These are phyloP conservation scores for Entamoeba invadens DNA, from an alignment of 208 protist species.

Conservation along the genomic window DNA sequence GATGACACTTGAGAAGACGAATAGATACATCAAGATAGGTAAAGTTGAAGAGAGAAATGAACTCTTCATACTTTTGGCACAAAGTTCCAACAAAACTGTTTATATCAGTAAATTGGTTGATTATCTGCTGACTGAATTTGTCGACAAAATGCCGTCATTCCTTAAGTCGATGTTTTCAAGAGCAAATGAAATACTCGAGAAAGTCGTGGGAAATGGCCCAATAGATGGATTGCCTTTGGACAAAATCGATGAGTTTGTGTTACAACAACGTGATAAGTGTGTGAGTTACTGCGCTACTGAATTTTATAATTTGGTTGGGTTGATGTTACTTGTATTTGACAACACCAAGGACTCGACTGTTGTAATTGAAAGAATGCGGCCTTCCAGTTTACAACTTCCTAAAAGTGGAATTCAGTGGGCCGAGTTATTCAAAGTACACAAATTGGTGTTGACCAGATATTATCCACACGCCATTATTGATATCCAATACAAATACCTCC, in stretches of 20 bases:
- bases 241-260: background rate
- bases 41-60: background rate
- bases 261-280: background rate
- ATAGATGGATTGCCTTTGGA: background rate
- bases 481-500: background rate
- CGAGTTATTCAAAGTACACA: background rate
- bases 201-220: background rate
- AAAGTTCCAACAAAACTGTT: background rate
- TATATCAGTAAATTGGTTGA: background rate
- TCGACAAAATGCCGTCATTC: background rate
- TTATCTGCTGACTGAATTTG: background rate
- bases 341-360: background rate
- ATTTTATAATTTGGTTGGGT: background rate
- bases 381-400: background rate
- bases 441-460: background rate
- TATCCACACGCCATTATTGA: background rate
- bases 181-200: background rate
- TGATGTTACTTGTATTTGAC: background rate
- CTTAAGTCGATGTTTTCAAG: background rate
- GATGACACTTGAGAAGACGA: background rate
- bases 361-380: background rate
- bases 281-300: background rate
- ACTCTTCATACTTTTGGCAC: background rate
- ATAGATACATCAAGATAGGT: background rate
- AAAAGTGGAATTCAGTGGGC: background rate